These are phyloP conservation scores for Coffea humblotiana DNA, from an alignment of 305 asterid species.

Conservation along the genomic window DNA sequence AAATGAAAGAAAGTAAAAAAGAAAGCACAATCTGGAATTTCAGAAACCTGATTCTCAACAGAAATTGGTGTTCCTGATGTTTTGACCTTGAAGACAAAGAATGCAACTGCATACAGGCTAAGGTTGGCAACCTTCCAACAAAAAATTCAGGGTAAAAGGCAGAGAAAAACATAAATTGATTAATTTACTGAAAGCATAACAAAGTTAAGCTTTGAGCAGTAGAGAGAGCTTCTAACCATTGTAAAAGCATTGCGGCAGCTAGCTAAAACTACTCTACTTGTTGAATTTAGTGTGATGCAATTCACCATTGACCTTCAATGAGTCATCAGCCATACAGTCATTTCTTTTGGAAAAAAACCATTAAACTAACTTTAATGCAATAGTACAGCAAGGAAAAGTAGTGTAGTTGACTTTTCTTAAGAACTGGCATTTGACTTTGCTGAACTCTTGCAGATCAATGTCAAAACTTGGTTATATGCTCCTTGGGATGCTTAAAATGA, in stretches of 20 bases:
- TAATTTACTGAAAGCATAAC: background rate
- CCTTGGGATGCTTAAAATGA: background rate
- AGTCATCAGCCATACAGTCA: constrained; percentile 6
- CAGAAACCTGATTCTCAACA: constrained; percentile 67
- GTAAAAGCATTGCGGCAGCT: constrained; percentile 94
- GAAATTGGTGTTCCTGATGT: constrained; percentile 39
- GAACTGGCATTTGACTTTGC: background rate
- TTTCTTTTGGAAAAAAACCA: background rate
- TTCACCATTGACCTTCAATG: constrained; percentile 89
- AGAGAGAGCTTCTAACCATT: constrained; percentile 54
- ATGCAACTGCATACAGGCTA: constrained; percentile 77
- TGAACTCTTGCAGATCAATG: background rate
- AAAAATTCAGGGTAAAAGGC: background rate
- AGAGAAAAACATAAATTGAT: constrained; percentile 14
- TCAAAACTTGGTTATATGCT: background rate
- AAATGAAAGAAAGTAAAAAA: constrained; percentile 15
- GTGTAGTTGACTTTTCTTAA: background rate
- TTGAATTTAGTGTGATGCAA: constrained; percentile 87
- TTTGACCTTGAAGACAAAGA: constrained; percentile 52
- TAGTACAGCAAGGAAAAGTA: background rate
- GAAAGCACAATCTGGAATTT: background rate
- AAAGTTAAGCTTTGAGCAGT: constrained; percentile 7
- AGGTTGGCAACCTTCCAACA: constrained; percentile 70
- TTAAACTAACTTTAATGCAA: background rate
- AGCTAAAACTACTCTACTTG: constrained; percentile 83